Evolutionary conservation across 805 yeast species (phyloP).

Genomic region (Starmerella tilneyi): DNA sequence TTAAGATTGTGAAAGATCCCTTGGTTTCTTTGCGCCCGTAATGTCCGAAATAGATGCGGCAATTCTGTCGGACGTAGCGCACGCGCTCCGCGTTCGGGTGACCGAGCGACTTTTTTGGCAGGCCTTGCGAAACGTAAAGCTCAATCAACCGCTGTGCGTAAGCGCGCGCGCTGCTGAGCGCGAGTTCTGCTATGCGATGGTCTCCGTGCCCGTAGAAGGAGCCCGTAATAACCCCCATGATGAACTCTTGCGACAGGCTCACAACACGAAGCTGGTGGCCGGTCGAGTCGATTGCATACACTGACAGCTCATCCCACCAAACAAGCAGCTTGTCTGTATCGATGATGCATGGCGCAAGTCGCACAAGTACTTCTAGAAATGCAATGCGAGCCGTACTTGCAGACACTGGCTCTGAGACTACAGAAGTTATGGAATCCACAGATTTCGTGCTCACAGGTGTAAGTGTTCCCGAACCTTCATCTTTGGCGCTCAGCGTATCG

Average conservation of each 20-base stretch:
- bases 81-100: constrained; percentile 37
- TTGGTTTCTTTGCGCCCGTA: constrained; percentile 37
- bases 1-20: constrained; percentile 34
- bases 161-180: constrained; percentile 21
- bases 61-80: constrained; percentile 41
- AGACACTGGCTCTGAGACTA: not conserved
- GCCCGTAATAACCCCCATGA: constrained; percentile 27
- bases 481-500: constrained; percentile 9
- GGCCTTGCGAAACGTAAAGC: constrained; percentile 21
- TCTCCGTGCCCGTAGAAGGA: constrained; percentile 21
- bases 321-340: constrained; percentile 29
- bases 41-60: constrained; percentile 34
- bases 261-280: constrained; percentile 39
- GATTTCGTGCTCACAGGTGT: constrained; percentile 7
- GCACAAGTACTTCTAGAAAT: constrained; percentile 29
- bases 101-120: constrained; percentile 4
- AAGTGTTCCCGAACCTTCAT: constrained; percentile 1
- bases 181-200: constrained; percentile 16
- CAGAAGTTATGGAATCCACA: not conserved
- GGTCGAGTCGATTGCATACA: constrained; percentile 50
- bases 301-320: constrained; percentile 44
- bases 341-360: constrained; percentile 29
- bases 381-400: constrained; percentile 21
- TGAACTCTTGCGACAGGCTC: constrained; percentile 28
- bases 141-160: constrained; percentile 26